Evolutionary conservation across 2,329 filamentous ascomycete species (phyloP).

Genomic region (Xylaria sp.): DNA sequence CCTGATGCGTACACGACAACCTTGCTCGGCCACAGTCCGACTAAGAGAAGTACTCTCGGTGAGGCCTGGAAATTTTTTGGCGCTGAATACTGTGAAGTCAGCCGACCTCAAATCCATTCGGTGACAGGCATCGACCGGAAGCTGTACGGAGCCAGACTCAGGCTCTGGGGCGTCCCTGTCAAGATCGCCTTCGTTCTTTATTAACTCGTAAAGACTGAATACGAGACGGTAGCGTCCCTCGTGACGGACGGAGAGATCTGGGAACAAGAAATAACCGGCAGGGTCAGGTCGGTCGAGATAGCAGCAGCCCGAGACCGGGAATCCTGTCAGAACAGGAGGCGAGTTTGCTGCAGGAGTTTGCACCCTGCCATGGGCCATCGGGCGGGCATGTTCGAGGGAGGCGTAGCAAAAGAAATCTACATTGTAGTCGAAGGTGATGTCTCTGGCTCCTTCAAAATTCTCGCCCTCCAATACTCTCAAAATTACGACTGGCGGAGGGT

Average conservation of each 20-base stretch:
- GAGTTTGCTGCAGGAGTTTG: constrained; percentile 73
- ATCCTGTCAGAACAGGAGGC: constrained; percentile 89
- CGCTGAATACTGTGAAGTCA: constrained; percentile 90
- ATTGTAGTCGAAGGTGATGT: constrained; percentile 91
- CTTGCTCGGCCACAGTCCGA: constrained; percentile 93
- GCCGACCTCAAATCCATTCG: constrained; percentile 89
- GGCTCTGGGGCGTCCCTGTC: constrained; percentile 64
- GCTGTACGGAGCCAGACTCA: constrained; percentile 47
- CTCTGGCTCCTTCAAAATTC: constrained; percentile 68
- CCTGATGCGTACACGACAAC: constrained; percentile 93
- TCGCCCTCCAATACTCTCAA: constrained; percentile 83
- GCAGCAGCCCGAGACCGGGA: constrained; percentile 94
- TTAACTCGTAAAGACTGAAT: constrained; percentile 94
- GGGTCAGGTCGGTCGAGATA: constrained; percentile 87
- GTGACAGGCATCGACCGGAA: constrained; percentile 73
- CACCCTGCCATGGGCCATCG: constrained; percentile 83
- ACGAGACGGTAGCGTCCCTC: constrained; percentile 92
- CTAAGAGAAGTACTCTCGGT: constrained; percentile 90
- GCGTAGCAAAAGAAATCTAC: constrained; percentile 98
- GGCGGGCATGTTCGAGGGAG: constrained; percentile 86
- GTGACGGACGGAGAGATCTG: constrained; percentile 93
- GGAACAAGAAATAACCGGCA: constrained; percentile 96
- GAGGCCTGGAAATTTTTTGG: constrained; percentile 97
- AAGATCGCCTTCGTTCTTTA: constrained; percentile 84
- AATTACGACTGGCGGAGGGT: constrained; percentile 94